Percentiles rank a stretch among this genome's conserved stretches.
Conservation (phyloP, 768 basidiomycete species). For the Tephrocybe sp. region DNA sequence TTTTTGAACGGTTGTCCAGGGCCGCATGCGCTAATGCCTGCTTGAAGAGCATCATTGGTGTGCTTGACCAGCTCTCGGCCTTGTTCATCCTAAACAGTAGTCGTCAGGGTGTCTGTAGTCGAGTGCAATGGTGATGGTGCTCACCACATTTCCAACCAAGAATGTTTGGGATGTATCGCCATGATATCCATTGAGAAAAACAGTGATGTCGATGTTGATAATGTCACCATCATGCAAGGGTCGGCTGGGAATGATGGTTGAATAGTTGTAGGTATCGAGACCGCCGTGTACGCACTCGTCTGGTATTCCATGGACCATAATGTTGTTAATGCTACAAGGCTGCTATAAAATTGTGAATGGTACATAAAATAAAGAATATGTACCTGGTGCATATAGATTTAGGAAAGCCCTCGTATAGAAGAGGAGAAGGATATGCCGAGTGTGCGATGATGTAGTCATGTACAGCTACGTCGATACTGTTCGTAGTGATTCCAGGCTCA, state of each 20-base stretch:
- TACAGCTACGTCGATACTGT: conserved; percentile 65
- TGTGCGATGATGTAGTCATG: conserved; percentile 68
- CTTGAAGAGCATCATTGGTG: conserved; percentile 62
- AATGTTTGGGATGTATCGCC: conserved; percentile 90
- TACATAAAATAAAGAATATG: neutral
- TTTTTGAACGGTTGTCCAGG: conserved; percentile 65
- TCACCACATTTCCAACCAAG: conserved; percentile 75
- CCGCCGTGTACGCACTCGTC: conserved; percentile 58
- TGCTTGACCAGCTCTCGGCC: conserved; percentile 64
- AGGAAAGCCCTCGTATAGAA: conserved; percentile 74
- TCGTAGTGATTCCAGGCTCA: conserved; percentile 72
- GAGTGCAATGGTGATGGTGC: conserved; percentile 16
- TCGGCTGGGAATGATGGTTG: conserved; percentile 47
- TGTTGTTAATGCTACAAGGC: conserved; percentile 75
- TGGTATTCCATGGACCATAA: conserved; percentile 87
- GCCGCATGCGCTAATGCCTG: conserved; percentile 72
- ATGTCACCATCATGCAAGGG: conserved; percentile 81
- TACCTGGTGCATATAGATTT: conserved; percentile 74
- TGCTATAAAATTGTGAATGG: conserved; percentile 39
- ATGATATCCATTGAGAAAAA: conserved; percentile 81
- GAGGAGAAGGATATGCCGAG: conserved; percentile 84
- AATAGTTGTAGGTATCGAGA: neutral
- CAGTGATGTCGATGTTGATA: conserved; percentile 84
- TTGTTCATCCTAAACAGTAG: conserved; percentile 52
- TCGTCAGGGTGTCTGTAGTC: neutral